These are phyloP conservation scores for Xerocomellus amylosporus DNA, from an alignment of 768 basidiomycete species.

Conservation along the genomic window DNA sequence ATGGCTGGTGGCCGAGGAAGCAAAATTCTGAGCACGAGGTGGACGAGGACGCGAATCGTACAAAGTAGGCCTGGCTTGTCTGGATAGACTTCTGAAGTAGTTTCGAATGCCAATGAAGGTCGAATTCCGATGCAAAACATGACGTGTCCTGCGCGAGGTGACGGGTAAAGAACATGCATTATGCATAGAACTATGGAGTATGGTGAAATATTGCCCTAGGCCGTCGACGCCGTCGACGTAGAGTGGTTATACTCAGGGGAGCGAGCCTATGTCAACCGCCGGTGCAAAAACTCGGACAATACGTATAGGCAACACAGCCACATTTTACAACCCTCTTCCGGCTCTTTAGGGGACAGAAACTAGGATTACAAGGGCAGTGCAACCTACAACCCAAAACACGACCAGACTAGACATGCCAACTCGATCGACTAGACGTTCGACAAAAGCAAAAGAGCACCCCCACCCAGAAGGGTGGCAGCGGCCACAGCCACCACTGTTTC, in stretches of 20 bases:
- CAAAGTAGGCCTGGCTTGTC: not conserved
- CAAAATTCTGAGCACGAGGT: conserved; percentile 10
- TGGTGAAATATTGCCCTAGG: not conserved
- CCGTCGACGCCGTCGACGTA: too few relatives aligned
- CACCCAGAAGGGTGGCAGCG: conserved; percentile 46
- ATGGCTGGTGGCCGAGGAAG: conserved; percentile 8
- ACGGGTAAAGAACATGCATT: conserved; percentile 8
- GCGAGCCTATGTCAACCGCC: too few relatives aligned
- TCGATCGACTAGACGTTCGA: conserved; percentile 43
- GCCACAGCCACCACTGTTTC: conserved; percentile 46
- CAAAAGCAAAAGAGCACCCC: conserved; percentile 48
- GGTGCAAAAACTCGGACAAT: not conserved
- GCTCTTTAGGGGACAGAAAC: not conserved
- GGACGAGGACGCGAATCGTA: not conserved
- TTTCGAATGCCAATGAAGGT: conserved; percentile 33
- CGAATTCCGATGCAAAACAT: conserved; percentile 6
- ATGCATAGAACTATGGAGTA: conserved; percentile 11
- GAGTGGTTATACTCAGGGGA: not conserved
- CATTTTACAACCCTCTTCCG: not conserved
- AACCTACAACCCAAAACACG: not conserved
- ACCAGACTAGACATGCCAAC: not conserved
- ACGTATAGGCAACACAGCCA: conserved; percentile 21
- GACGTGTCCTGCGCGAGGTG: not conserved
- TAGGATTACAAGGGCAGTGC: not conserved
- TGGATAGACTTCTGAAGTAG: conserved; percentile 26